Evolutionary conservation across 257 asterid genomes (phyloP).

Genomic region (Solanum arcanum): DNA sequence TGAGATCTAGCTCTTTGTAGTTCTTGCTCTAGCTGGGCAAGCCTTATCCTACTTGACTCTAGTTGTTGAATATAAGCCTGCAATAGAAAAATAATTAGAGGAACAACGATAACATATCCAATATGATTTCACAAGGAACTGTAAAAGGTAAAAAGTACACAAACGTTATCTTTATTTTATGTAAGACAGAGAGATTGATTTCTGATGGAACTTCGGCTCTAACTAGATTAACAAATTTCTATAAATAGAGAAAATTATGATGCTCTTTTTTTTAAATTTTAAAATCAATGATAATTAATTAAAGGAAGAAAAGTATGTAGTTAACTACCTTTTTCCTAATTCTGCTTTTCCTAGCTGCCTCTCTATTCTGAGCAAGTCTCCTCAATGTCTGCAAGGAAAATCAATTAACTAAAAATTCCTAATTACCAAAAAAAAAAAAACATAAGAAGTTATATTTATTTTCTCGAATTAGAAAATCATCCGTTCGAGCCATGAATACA

Average conservation of each 20-base stretch:
- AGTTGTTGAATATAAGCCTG: conserved; percentile 97
- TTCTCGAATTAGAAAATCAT: not conserved
- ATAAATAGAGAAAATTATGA: not conserved
- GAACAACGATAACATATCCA: rapidly evolving
- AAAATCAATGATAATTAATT: not conserved
- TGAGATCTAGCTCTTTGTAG: conserved; percentile 65
- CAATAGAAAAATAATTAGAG: not conserved
- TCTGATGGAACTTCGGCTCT: rapidly evolving
- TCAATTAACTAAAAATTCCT: not conserved
- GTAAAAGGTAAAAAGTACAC: rapidly evolving
- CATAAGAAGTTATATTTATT: not conserved
- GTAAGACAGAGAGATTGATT: not conserved
- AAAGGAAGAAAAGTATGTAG: not conserved
- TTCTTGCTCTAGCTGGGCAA: conserved; percentile 72
- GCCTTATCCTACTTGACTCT: conserved; percentile 73
- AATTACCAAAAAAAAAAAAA: not conserved
- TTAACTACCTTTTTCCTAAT: conserved; percentile 61
- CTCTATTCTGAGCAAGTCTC: conserved; percentile 95
- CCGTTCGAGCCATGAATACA: not conserved
- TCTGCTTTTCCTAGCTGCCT: conserved; percentile 94
- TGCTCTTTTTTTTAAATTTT: not conserved
- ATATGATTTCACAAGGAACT: rapidly evolving
- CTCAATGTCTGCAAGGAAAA: conserved; percentile 48
- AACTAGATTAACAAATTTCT: not conserved
- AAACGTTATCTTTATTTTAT: not conserved